Base-by-base conservation (phyloP, 2,329 filamentous ascomycete genomes). In the Didymella lethalis region DNA sequence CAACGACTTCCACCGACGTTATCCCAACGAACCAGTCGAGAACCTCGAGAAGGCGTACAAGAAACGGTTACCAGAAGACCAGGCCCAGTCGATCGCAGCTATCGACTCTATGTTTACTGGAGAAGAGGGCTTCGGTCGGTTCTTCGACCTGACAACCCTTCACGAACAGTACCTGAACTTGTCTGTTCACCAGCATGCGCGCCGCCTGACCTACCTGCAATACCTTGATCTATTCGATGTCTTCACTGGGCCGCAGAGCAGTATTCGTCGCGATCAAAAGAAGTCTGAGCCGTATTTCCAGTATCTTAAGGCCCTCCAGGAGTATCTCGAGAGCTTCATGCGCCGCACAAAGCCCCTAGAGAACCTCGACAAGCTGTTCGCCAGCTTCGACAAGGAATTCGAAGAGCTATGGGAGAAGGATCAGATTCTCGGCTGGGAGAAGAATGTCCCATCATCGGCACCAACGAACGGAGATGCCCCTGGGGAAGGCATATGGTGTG, bases 11-110 rank as follows among this genome's bases (percentile, higher is more conserved):
- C 93, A 99, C 77, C 86, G 89, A 59, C 88, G 90, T 68, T 97
- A 99, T 72, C 94, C 94, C 1, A 96, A 96, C 78, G 92, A 97
- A 75, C 92, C 91, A 29, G 91, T 96, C 47, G 95, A 99, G 78
- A 97, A 98, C 70, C 87, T 97, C 14, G 96, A 99, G 80, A 87
- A 90, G 67, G 91, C 93, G 34, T 99, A 99, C 82, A 92, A 93
- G 76, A 85, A 88, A 72, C 86, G 85, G 57, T 81, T 84, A 41
- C 85, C 84, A 12, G 87, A 88, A 43, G 88, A 90, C 64, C 86
- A 87, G 48, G 72, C 70, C 4, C 86, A 90, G 46, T 81, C 84
- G 1, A 77, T 86, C 55, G 87, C 86, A 43, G 87, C 93, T 51
- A 89, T 97, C 47, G 94, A 98, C 73, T 88, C 87, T 57, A 90